Evolutionary conservation across 2,329 filamentous ascomycete species (phyloP), one percentile per base, ranked within the genome.

Genomic region (Pseudocercospora fuligena): DNA sequence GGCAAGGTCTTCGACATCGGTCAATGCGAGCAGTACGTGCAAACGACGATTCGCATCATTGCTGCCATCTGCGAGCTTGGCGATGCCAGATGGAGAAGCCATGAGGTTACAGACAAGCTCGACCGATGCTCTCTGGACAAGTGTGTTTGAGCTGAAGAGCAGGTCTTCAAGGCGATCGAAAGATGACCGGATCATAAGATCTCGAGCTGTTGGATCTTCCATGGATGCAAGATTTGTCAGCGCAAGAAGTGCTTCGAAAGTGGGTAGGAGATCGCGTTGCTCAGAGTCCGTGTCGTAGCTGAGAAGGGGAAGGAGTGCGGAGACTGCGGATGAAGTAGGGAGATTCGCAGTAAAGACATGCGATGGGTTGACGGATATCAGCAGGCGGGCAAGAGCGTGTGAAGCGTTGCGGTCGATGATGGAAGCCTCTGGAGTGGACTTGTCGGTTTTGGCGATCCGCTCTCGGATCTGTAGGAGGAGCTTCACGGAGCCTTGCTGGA

Each of bases 101-200:
- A 92, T 90, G 16, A 99, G 85, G 75, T 99, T 99, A 81, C 95
- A 99, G 23, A 97, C 85, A 2, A 99, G 85, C 78, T 99, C 94
- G 27, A 92, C 92, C 0, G 92, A 88, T 0, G 94, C 94, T 60
- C 94, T 92, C 64, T 91, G 90, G 19, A 99, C 86, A 70, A 91
- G 85, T 1, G 84, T 80, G 77, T 97, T 95, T 53, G 87, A 87
- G 14, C 89, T 90, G 1, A 98, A 86, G 0, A 98, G 85, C 1
- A 98, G 83, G 71, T 97, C 93, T 78, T 98, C 95, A 51, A 97
- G 85, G 21, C 88, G 87, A 0, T 88, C 78, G 87, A 92, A 97
- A 3, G 64, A 57, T 86, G 82, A 63, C 9, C 91, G 88, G 40
- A 97, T 88, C 59, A 97, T 94, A 16, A 86, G 83, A 40, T 86